A percentile compares a stretch with the other conserved stretches of the same genome.
Conservation (phyloP, 2,329 filamentous ascomycete species). For the Trematosphaeria pertusa region DNA sequence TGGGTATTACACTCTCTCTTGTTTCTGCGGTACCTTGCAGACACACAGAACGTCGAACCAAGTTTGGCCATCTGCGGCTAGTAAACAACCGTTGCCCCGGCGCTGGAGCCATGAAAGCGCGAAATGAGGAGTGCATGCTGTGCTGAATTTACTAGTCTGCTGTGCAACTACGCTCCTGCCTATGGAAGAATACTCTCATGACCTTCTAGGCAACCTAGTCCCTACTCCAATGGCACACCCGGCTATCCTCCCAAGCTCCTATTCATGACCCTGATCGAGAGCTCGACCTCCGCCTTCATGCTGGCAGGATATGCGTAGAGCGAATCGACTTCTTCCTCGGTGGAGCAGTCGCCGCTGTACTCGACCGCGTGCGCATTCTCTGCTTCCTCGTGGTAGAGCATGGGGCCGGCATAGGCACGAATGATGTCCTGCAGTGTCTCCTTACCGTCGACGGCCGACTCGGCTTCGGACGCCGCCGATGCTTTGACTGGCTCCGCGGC, state of each 20-base stretch:
- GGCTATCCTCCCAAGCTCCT: constrained; percentile 23
- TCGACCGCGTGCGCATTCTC: constrained; percentile 7
- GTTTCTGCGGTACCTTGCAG: background rate
- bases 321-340: background rate
- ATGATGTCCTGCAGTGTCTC: constrained; percentile 27
- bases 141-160: background rate
- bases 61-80: too few species aligned
- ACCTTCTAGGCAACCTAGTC: constrained; percentile 1
- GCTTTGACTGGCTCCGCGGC: background rate
- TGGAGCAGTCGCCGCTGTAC: constrained; percentile 5
- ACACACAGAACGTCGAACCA: too few species aligned
- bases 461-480: background rate
- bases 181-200: background rate
- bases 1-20: too few species aligned
- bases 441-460: constrained; percentile 16
- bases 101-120: background rate
- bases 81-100: too few species aligned
- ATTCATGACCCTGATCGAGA: constrained; percentile 22
- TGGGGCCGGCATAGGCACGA: constrained; percentile 23
- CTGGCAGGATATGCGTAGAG: constrained; percentile 1
- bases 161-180: background rate
- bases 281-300: constrained; percentile 14
- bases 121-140: background rate
- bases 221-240: constrained; percentile 1
- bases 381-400: constrained; percentile 11